Percentiles rank a stretch among this genome's conserved stretches.
Conservation (phyloP, 768 basidiomycete genomes). For the Psilocybe azurescens region DNA sequence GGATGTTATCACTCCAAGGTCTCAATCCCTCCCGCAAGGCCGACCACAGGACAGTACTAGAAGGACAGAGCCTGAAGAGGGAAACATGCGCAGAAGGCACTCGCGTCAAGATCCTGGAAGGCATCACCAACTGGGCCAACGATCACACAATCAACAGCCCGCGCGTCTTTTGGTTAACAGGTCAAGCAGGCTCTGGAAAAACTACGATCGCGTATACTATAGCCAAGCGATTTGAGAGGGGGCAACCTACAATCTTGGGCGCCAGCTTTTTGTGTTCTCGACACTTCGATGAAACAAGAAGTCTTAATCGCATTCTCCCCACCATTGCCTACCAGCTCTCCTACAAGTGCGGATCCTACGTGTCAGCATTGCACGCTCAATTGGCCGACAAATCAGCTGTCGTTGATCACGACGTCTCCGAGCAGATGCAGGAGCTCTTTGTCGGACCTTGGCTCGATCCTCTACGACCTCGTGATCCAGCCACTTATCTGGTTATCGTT, state of each 20-base stretch:
- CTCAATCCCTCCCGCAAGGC: too few relatives aligned
- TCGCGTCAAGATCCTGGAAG: too few relatives aligned
- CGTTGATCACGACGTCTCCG: neutral
- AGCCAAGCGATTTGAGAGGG: neutral
- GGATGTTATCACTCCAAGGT: too few relatives aligned
- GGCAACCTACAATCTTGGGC: neutral
- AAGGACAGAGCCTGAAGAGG: too few relatives aligned
- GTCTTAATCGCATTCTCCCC: neutral
- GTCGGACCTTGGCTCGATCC: conserved; percentile 25
- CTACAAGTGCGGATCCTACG: neutral
- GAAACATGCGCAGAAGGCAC: too few relatives aligned
- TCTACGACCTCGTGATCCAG: neutral
- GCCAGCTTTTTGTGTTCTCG: conserved; percentile 6
- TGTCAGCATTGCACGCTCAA: neutral
- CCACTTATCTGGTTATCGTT: conserved; percentile 24
- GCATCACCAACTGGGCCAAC: too few relatives aligned
- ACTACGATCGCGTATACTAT: conserved; percentile 7
- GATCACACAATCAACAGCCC: too few relatives aligned
- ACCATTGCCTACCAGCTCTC: conserved; percentile 4
- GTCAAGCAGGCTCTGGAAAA: too few relatives aligned
- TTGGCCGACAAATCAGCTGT: neutral
- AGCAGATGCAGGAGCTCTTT: conserved; percentile 16
- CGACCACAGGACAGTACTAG: too few relatives aligned
- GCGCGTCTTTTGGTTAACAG: too few relatives aligned
- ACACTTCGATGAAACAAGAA: conserved; percentile 4